Evolutionary conservation across 2,329 filamentous ascomycete genomes (phyloP).

Genomic region (Ceratocystis cacaofunesta): DNA sequence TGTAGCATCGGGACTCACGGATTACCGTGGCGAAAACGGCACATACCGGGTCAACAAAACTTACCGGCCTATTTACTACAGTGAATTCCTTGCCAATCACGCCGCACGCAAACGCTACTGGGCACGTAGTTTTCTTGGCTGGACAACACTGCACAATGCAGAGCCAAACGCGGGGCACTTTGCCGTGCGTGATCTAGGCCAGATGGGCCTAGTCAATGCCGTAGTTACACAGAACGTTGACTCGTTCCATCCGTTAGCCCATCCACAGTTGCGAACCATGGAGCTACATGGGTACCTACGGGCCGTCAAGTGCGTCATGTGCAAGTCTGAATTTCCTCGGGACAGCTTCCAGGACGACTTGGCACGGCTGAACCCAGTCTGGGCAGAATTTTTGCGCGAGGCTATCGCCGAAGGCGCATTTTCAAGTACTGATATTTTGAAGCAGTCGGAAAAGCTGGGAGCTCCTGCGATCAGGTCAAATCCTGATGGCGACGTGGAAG

Average conservation of each 20-base stretch:
- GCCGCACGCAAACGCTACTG: constrained; percentile 85
- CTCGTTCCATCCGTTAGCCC: constrained; percentile 70
- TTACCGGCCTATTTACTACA: constrained; percentile 83
- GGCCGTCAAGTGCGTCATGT: constrained; percentile 66
- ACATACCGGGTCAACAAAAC: constrained; percentile 86
- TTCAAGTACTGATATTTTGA: constrained; percentile 9
- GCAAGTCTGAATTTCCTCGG: constrained; percentile 55
- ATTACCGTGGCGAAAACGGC: constrained; percentile 79
- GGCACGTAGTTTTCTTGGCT: constrained; percentile 87
- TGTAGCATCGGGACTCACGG: constrained; percentile 79
- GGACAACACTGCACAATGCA: constrained; percentile 68
- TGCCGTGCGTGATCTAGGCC: constrained; percentile 57
- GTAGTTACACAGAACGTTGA: constrained; percentile 97
- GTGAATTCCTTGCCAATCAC: constrained; percentile 72
- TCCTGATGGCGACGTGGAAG: constrained; percentile 85
- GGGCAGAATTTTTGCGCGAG: constrained; percentile 61
- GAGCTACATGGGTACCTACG: constrained; percentile 88
- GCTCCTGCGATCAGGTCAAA: constrained; percentile 65
- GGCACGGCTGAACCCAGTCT: constrained; percentile 66
- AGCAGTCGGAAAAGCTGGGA: constrained; percentile 52
- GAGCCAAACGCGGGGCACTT: constrained; percentile 65
- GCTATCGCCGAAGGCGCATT: constrained; percentile 45
- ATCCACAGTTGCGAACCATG: constrained; percentile 58
- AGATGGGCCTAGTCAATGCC: constrained; percentile 54
- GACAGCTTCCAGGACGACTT: constrained; percentile 62